phyloP scores from a whole-genome alignment of 371 early-diverging fungal species.

The Rhizopus stolonifer region DNA sequence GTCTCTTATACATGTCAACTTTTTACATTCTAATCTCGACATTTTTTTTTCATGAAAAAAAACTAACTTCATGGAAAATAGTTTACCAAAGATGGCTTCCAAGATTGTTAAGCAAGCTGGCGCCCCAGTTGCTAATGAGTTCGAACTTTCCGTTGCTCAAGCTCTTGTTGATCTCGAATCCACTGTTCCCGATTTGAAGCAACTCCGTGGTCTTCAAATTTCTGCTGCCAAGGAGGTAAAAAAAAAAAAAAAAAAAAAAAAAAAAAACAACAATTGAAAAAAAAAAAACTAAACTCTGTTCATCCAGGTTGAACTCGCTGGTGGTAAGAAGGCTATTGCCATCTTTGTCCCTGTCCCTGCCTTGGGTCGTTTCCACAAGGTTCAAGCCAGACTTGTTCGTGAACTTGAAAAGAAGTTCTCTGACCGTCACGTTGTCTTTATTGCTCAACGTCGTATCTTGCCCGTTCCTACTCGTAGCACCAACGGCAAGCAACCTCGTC shows the following conservation, averaged over 20 bases:
- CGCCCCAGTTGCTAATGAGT: conserved; percentile 75
- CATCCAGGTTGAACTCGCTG: conserved; percentile 86
- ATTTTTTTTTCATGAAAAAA: background rate
- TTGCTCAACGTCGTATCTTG: conserved; percentile 96
- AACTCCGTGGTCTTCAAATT: conserved; percentile 90
- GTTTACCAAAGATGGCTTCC: conserved; percentile 55
- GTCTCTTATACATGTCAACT: too few relatives aligned
- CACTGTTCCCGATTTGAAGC: conserved; percentile 93
- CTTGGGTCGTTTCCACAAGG: conserved; percentile 91
- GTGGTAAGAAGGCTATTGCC: conserved; percentile 94
- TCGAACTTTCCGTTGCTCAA: conserved; percentile 94
- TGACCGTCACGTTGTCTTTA: conserved; percentile 94
- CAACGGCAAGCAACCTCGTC: conserved; percentile 89
- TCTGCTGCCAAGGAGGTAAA: conserved; percentile 93
- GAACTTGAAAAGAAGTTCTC: conserved; percentile 99
- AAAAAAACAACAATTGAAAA: background rate
- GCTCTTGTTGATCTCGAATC: conserved; percentile 94
- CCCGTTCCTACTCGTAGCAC: conserved; percentile 86
- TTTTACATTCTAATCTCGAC: too few relatives aligned
- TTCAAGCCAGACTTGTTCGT: conserved; percentile 90
- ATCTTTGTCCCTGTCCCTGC: conserved; percentile 96
- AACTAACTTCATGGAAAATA: conserved; percentile 28
- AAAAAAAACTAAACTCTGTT: background rate
- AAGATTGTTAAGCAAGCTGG: conserved; percentile 84
- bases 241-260: background rate